Conservation (phyloP, 305 asterid genomes). For the Ilex paraguariensis region DNA sequence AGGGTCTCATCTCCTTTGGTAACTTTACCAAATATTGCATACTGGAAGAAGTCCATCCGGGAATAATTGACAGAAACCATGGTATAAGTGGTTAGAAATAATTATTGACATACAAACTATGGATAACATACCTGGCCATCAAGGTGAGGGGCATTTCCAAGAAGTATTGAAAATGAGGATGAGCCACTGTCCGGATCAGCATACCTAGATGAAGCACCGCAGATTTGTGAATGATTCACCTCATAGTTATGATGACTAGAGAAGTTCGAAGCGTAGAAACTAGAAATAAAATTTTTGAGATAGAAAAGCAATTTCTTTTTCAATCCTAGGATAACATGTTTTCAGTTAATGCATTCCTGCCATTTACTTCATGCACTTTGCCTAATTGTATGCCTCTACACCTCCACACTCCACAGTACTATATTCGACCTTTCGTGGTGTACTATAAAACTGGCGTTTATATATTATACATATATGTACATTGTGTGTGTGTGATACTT, state of each 20-base stretch:
- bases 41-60: slow-evolving; percentile 40
- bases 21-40: slow-evolving; percentile 91
- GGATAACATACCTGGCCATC: slow-evolving; percentile 59
- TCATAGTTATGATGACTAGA: not conserved
- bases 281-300: too few relatives aligned
- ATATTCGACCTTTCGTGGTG: too few relatives aligned
- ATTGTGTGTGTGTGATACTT: too few relatives aligned
- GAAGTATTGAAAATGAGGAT: slow-evolving; percentile 93
- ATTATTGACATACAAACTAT: not conserved
- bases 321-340: too few relatives aligned
- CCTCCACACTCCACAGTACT: too few relatives aligned
- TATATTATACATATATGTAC: too few relatives aligned
- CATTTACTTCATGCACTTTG: too few relatives aligned
- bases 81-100: slow-evolving; percentile 2
- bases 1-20: slow-evolving; percentile 92
- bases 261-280: too few relatives aligned
- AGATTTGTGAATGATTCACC: slow-evolving; percentile 2
- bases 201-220: slow-evolving; percentile 31
- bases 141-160: slow-evolving; percentile 97
- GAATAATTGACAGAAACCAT: slow-evolving; percentile 7
- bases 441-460: too few relatives aligned
- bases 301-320: too few relatives aligned
- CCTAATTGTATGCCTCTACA: too few relatives aligned
- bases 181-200: slow-evolving; percentile 83
- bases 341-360: too few relatives aligned